These are phyloP conservation scores for Backusella westeae DNA, from an alignment of 192 early-diverging fungal species.

Conservation along the genomic window DNA sequence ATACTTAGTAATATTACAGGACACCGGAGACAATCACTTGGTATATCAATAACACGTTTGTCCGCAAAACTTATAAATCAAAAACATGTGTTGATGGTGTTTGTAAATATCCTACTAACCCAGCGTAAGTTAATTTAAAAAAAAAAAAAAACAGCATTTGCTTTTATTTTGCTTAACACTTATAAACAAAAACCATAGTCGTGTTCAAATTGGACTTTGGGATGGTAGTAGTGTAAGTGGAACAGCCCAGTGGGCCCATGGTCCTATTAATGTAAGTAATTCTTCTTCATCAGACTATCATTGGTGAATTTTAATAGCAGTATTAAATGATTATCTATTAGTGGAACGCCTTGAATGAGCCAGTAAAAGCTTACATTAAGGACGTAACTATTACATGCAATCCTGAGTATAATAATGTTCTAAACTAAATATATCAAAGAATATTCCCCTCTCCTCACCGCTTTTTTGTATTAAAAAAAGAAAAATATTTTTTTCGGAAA, in stretches of 20 bases:
- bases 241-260: conserved; percentile 34
- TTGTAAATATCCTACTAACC: conserved; percentile 35
- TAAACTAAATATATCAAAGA: neutral
- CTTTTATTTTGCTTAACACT: neutral
- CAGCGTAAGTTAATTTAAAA: conserved; percentile 19
- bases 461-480: conserved; percentile 8
- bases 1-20: neutral
- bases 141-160: too few species aligned
- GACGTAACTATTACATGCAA: conserved; percentile 21
- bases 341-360: neutral
- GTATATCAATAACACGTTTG: conserved; percentile 40
- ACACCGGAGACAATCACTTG: conserved; percentile 42
- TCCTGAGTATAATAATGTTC: conserved; percentile 5
- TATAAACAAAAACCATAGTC: conserved; percentile 3
- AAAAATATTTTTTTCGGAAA: neutral
- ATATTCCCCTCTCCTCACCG: neutral
- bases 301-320: neutral
- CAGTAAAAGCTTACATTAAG: conserved; percentile 23
- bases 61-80: conserved; percentile 25
- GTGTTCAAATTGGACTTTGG: conserved; percentile 51
- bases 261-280: conserved; percentile 23
- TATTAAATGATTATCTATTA: neutral
- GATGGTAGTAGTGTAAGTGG: conserved; percentile 42
- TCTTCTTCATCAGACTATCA: neutral
- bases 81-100: neutral